A percentile compares a stretch with the other conserved stretches of the same genome.
phyloP scores from a whole-genome alignment of 2,329 filamentous ascomycete species.

The Sporothrix protearum region DNA sequence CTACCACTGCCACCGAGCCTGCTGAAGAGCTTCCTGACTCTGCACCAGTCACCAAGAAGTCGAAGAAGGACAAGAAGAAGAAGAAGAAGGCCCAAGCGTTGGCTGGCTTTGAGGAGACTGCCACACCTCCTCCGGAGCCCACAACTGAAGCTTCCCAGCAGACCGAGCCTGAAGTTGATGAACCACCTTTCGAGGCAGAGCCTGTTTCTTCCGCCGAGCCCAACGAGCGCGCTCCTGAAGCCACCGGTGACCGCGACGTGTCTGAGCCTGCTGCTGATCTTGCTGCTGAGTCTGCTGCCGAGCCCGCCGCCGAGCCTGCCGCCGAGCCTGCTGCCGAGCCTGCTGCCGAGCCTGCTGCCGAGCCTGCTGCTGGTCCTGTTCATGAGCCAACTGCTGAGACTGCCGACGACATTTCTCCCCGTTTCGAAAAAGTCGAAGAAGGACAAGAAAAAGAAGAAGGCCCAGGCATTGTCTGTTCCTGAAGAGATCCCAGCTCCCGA shows the following conservation, averaged over 20 bases:
- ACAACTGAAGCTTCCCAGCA: background rate
- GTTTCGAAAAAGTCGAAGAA: conserved; percentile 15
- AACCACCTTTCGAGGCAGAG: background rate
- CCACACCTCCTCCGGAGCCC: background rate
- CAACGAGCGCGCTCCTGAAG: background rate
- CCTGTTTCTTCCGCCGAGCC: background rate
- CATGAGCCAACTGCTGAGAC: background rate
- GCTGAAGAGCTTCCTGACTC: too few relatives aligned
- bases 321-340: background rate
- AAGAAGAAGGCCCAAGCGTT: conserved; percentile 13
- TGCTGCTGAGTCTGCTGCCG: background rate
- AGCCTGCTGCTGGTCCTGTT: background rate
- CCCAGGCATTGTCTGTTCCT: background rate
- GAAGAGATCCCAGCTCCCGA: background rate
- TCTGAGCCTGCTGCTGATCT: background rate
- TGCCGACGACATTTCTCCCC: background rate
- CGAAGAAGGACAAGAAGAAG: conserved; percentile 11
- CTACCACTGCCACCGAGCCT: background rate
- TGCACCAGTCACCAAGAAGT: conserved; percentile 2
- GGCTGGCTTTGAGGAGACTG: background rate
- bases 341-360: background rate
- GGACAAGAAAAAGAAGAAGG: conserved; percentile 16
- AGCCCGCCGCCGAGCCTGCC: background rate
- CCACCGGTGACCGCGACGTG: background rate
- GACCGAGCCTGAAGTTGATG: background rate